phyloP scores from a whole-genome alignment of 2,329 filamentous ascomycete genomes.

The Pseudomassariella vexata region DNA sequence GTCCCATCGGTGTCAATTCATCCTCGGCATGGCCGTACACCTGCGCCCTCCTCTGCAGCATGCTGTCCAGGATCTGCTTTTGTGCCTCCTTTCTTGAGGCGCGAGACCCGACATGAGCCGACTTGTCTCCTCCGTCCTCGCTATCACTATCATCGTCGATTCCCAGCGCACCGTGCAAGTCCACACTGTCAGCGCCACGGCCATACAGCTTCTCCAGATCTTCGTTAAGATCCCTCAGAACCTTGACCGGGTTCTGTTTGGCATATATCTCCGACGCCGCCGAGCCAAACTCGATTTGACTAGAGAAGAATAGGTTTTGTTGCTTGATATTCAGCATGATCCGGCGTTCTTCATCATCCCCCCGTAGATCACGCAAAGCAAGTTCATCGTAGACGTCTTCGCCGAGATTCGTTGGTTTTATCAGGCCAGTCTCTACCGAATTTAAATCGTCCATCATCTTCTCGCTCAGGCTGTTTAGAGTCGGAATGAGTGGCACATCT shows the following conservation, averaged over 20 bases:
- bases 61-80: constrained; percentile 59
- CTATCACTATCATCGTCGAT: constrained; percentile 66
- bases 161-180: constrained; percentile 60
- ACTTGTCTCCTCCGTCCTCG: constrained; percentile 54
- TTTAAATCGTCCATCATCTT: constrained; percentile 88
- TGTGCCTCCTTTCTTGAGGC: constrained; percentile 59
- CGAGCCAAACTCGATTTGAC: constrained; percentile 42
- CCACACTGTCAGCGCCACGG: constrained; percentile 44
- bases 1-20: constrained; percentile 46
- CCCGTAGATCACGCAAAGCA: constrained; percentile 72
- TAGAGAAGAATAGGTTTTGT: constrained; percentile 75
- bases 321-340: constrained; percentile 85
- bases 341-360: constrained; percentile 66
- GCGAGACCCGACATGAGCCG: constrained; percentile 62
- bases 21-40: constrained; percentile 45
- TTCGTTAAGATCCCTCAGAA: constrained; percentile 57
- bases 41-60: constrained; percentile 56
- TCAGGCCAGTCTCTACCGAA: constrained; percentile 66
- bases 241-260: constrained; percentile 62
- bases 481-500: constrained; percentile 83
- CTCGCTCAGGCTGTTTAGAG: constrained; percentile 84
- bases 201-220: constrained; percentile 52
- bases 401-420: constrained; percentile 60
- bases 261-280: constrained; percentile 50
- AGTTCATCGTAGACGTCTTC: constrained; percentile 71